Percentiles rank a stretch among this genome's conserved stretches.
Evolutionary conservation across 176 grass and related monocot species (phyloP).

Genomic region (Juncus effusus): DNA sequence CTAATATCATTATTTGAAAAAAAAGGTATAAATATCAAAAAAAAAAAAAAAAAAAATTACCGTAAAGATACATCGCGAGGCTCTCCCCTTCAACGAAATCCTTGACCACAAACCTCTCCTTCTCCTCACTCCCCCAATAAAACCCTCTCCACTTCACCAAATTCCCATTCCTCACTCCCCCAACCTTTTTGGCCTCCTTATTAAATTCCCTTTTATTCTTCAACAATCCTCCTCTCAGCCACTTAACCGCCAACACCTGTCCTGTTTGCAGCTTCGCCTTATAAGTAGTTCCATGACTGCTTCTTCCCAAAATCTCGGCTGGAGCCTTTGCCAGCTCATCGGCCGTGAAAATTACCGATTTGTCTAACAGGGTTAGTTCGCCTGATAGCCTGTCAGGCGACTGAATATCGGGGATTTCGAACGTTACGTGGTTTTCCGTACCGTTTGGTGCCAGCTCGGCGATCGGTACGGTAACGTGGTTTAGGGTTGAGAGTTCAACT

Average conservation of each 20-base stretch:
- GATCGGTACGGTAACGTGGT: conserved; percentile 24
- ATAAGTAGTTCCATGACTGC: conserved; percentile 83
- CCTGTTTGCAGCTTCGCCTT: conserved; percentile 68
- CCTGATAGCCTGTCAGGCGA: conserved; percentile 81
- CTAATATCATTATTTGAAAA: too few species aligned
- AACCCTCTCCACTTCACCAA: conserved; percentile 81
- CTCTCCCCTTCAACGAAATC: conserved; percentile 71
- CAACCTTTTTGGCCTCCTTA: conserved; percentile 86
- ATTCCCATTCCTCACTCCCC: conserved; percentile 65
- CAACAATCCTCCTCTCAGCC: conserved; percentile 77
- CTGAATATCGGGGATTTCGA: conserved; percentile 19
- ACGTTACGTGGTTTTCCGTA: neutral
- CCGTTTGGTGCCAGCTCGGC: conserved; percentile 1
- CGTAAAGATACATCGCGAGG: conserved; percentile 78
- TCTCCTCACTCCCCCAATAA: conserved; percentile 91
- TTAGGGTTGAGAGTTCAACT: conserved; percentile 38
- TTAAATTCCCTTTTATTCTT: conserved; percentile 86
- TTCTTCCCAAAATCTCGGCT: conserved; percentile 89
- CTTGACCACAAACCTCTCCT: conserved; percentile 93
- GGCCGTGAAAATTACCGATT: conserved; percentile 66
- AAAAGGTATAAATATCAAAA: too few species aligned
- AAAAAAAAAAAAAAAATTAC: conserved; percentile 48
- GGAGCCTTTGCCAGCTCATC: conserved; percentile 88
- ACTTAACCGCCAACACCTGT: conserved; percentile 83
- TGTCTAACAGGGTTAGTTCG: conserved; percentile 78